Evolutionary conservation across 768 basidiomycete genomes (phyloP), one percentile per base, ranked within the genome.

Genomic region (Lactarius sanguifluus): DNA sequence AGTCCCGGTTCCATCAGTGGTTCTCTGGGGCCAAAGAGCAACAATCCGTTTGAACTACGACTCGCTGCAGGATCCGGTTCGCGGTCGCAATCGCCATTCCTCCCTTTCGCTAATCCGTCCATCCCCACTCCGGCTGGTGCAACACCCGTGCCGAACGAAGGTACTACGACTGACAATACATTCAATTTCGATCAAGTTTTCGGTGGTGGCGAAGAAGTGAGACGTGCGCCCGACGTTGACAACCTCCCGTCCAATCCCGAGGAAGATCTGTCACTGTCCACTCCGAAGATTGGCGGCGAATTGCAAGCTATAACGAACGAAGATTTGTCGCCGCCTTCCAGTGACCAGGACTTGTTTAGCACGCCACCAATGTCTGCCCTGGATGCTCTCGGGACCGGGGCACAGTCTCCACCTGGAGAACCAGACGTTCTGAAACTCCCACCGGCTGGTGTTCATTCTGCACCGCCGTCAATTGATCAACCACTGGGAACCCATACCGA

Each of bases 21-120:
- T 28, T 77, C 79, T n/a, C 55, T 69, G 6, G 67, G 77, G 55
- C 75, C 77, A 63, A 91, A 91, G 80, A 94, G 91, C 72, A 96
- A 90, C 73, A 98, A 98, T 75, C 96, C 95, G 4, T 98, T 98
- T 73, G 94, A 92, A 66, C 80, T 88, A 55, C 76, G 89, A 56
- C 75, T 95, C 36, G 79, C 81, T 1, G 69, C 79, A 30, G 81
- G 78, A 57, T 68, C 76, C 38, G 71, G 73, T 3, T 76, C 77
- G 38, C 84, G 83, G 40, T 81, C 87, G 1, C 82, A 83, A 66
- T 88, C 88, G 0, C 87, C 88, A 1, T 88, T 88, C 74, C 73
- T 83, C 60, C 79, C 86, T 0, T 83, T 86, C 70, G 73, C 79
- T 34, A 74, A 77, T 65, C 62, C 77, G 25, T 70, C 81, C 4